These are phyloP conservation scores for Sclerotinia borealis DNA, from an alignment of 2,329 filamentous ascomycete species.

Conservation along the genomic window DNA sequence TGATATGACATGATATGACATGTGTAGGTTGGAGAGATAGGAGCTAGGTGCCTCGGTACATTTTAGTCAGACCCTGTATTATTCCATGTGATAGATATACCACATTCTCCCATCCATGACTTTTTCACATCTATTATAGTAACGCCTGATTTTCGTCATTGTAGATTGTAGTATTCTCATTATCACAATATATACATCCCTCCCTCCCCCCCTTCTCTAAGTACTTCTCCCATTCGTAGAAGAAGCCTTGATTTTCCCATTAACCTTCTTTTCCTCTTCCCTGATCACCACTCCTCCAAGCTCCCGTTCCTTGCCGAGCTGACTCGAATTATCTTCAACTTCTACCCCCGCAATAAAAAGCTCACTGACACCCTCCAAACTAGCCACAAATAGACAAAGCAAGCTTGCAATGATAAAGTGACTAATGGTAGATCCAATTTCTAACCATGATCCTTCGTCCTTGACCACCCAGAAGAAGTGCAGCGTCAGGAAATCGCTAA, in stretches of 20 bases:
- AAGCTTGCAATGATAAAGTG: slow-evolving; percentile 91
- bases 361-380: slow-evolving; percentile 78
- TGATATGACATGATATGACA: too few relatives aligned
- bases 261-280: slow-evolving; percentile 14
- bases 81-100: background rate
- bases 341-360: slow-evolving; percentile 76
- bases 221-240: slow-evolving; percentile 14
- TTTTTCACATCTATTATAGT: background rate
- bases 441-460: slow-evolving; percentile 94
- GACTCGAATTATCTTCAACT: slow-evolving; percentile 40
- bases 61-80: too few relatives aligned
- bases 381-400: slow-evolving; percentile 84
- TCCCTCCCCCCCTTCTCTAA: background rate
- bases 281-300: slow-evolving; percentile 22
- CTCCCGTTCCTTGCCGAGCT: slow-evolving; percentile 27
- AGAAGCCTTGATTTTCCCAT: slow-evolving; percentile 11
- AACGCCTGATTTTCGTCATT: background rate
- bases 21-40: too few relatives aligned
- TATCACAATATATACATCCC: slow-evolving; percentile 2
- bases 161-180: background rate
- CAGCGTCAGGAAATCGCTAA: slow-evolving; percentile 85
- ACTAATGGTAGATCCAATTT: slow-evolving; percentile 94
- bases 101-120: background rate
- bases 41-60: too few relatives aligned
- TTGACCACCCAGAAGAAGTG: slow-evolving; percentile 98